phyloP scores from a whole-genome alignment of 768 basidiomycete genomes.

The Podaxis rugospora region DNA sequence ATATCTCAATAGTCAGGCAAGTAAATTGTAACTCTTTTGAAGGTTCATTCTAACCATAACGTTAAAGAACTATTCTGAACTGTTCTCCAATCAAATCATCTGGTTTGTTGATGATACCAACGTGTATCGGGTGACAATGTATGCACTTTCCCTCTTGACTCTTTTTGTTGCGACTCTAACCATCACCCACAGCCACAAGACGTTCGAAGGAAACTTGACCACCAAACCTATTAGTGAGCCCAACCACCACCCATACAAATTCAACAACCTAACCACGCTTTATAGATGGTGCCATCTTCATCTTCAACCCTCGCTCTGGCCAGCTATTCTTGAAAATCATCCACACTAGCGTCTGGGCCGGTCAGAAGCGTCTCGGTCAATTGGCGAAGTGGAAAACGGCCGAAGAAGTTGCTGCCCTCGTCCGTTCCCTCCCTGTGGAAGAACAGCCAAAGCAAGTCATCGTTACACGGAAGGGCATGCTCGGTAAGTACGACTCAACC shows the following conservation, averaged over 20 bases:
- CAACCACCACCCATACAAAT: background rate
- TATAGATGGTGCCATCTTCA: conserved; percentile 91
- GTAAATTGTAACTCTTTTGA: conserved; percentile 4
- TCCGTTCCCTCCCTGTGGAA: conserved; percentile 98
- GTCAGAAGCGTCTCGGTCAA: conserved; percentile 99
- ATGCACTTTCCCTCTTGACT: conserved; percentile 17
- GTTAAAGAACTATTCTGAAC: conserved; percentile 81
- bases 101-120: conserved; percentile 99
- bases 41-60: background rate
- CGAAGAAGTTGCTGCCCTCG: conserved; percentile 97
- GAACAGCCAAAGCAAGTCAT: conserved; percentile 99
- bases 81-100: conserved; percentile 98
- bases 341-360: conserved; percentile 99
- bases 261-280: conserved; percentile 10
- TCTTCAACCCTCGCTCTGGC: conserved; percentile 98
- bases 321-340: conserved; percentile 99
- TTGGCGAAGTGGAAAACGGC: conserved; percentile 99
- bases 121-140: conserved; percentile 98
- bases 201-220: conserved; percentile 99
- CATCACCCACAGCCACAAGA: conserved; percentile 71
- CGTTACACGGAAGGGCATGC: conserved; percentile 99
- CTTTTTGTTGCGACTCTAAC: background rate
- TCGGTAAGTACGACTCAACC: conserved; percentile 48
- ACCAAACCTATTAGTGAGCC: conserved; percentile 93
- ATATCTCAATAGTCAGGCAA: conserved; percentile 91